These are phyloP conservation scores for Clitopilus hobsonii DNA, from an alignment of 768 basidiomycete genomes.

Conservation along the genomic window DNA sequence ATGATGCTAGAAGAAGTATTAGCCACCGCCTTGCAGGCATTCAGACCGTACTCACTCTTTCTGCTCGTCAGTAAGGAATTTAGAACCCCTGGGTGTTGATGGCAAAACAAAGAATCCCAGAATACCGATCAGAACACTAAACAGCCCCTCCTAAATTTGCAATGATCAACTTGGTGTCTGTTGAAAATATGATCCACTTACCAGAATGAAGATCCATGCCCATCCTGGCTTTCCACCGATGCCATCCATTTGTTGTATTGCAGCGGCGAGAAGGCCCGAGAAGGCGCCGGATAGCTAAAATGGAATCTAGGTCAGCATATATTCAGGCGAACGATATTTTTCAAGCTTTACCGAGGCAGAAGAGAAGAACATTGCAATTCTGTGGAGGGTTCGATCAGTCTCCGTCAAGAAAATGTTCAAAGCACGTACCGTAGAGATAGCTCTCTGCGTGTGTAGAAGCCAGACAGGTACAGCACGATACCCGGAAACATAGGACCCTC, in stretches of 20 bases:
- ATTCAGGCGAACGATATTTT: too few species aligned
- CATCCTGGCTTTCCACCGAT: constrained; percentile 61
- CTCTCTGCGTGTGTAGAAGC: constrained; percentile 16
- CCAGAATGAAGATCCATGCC: constrained; percentile 70
- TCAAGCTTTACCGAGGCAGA: constrained; percentile 81
- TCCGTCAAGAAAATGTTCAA: constrained; percentile 14
- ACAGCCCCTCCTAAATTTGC: constrained; percentile 35
- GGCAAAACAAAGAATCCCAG: constrained; percentile 34
- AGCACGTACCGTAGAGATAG: constrained; percentile 21
- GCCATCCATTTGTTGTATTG: constrained; percentile 69
- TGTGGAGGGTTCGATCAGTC: constrained; percentile 70
- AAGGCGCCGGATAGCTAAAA: constrained; percentile 1
- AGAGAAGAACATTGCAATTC: constrained; percentile 69
- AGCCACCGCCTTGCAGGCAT: not conserved
- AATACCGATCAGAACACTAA: constrained; percentile 45
- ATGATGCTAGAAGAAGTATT: constrained; percentile 17
- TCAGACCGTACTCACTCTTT: constrained; percentile 21
- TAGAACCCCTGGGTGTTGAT: constrained; percentile 23
- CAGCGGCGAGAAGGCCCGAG: constrained; percentile 47
- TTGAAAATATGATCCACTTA: constrained; percentile 11
- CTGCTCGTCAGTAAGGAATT: constrained; percentile 24
- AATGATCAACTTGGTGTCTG: not conserved
- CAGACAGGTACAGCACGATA: constrained; percentile 70
- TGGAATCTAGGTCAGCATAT: constrained; percentile 16
- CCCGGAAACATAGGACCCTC: constrained; percentile 68